Percentiles rank a stretch among this genome's conserved stretches.
Conservation (phyloP, 441 rosid genomes). For the Syzygium syzygioides region DNA sequence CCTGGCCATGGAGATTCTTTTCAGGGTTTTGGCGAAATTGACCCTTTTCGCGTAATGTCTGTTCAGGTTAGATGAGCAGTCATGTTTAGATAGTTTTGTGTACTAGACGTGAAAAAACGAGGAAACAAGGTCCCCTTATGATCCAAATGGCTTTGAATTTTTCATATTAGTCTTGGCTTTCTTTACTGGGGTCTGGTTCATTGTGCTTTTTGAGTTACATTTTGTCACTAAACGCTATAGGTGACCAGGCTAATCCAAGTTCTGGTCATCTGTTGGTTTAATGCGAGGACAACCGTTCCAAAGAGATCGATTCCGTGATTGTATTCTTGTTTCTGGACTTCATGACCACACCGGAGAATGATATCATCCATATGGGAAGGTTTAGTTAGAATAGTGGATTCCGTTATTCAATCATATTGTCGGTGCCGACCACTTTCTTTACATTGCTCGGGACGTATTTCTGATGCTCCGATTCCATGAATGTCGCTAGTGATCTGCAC, state of each 20-base stretch:
- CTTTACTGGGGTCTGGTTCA: background rate
- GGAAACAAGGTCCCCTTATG: background rate
- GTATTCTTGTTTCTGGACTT: background rate
- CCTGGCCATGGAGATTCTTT: background rate
- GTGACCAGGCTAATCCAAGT: background rate
- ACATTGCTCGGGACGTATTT: background rate
- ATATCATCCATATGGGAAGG: background rate
- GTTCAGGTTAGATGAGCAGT: background rate
- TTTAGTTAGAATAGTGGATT: background rate
- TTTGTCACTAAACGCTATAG: background rate
- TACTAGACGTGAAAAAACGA: background rate
- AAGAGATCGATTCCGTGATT: background rate
- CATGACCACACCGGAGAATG: background rate
- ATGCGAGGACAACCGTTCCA: background rate
- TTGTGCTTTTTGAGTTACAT: background rate
- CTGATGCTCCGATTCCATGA: background rate
- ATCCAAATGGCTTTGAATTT: background rate
- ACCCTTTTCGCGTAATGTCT: background rate
- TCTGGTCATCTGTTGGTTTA: background rate
- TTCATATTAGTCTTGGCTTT: background rate
- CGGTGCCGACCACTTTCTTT: background rate
- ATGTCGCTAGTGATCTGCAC: background rate
- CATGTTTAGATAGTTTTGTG: background rate
- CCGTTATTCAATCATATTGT: background rate
- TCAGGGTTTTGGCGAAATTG: background rate